phyloP scores from a whole-genome alignment of 768 basidiomycete genomes.

The Naematelia encephala region DNA sequence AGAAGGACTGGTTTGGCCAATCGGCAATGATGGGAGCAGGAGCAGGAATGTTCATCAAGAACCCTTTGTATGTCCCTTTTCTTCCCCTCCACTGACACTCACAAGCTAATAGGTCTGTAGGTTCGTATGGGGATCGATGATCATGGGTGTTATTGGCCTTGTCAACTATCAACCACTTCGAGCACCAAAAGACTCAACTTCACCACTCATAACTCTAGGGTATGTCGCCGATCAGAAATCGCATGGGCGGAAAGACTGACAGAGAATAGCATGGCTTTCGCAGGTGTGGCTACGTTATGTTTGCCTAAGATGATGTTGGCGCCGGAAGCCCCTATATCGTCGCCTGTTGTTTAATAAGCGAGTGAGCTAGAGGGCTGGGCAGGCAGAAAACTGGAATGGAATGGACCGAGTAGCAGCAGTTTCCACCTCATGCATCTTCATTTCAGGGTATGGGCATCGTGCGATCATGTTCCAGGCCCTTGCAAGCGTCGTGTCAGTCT shows the following conservation, averaged over 20 bases:
- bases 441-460: too few species aligned
- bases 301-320: constrained; percentile 32
- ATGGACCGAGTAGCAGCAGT: neutral
- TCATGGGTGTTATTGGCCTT: constrained; percentile 27
- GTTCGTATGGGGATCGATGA: constrained; percentile 33
- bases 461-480: too few species aligned
- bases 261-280: constrained; percentile 25
- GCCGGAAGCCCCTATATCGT: constrained; percentile 11
- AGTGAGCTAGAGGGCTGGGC: too few species aligned
- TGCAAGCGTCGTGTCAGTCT: too few species aligned
- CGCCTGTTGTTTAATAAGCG: constrained; percentile 1
- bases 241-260: neutral
- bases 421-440: neutral
- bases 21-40: constrained; percentile 40
- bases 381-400: too few species aligned
- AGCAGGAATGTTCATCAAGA: constrained; percentile 45
- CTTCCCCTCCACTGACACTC: neutral
- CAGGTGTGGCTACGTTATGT: constrained; percentile 30
- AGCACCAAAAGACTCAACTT: constrained; percentile 28
- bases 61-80: constrained; percentile 33
- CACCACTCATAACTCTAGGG: constrained; percentile 33
- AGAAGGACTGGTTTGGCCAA: constrained; percentile 30
- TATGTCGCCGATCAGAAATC: constrained; percentile 10
- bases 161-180: constrained; percentile 35
- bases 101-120: constrained; percentile 19